Percentiles rank a stretch among this genome's conserved stretches.
phyloP scores from a whole-genome alignment of 2,329 filamentous ascomycete genomes.

The Pleomassaria siparia region DNA sequence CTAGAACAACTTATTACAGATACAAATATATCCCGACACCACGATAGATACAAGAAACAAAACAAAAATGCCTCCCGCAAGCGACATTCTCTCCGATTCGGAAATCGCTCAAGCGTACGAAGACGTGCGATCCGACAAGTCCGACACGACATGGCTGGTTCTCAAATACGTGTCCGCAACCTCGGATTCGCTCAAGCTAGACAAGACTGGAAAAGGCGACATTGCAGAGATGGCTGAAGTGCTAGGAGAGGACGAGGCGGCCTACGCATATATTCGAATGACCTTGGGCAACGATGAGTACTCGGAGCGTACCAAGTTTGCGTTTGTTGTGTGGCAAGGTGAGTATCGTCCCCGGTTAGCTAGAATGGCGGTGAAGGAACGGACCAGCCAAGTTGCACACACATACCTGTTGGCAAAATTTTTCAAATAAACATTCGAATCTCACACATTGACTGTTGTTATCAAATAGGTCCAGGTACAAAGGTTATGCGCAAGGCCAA shows the following conservation, averaged over 20 bases:
- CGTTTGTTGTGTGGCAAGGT: conserved; percentile 69
- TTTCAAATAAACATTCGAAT: too few species aligned
- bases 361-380: neutral
- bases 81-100: conserved; percentile 43
- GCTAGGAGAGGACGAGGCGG: conserved; percentile 62
- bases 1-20: neutral
- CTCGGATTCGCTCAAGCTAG: conserved; percentile 60
- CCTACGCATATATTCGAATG: conserved; percentile 61
- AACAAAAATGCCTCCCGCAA: conserved; percentile 28
- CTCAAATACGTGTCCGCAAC: conserved; percentile 60
- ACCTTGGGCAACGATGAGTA: conserved; percentile 73
- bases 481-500: conserved; percentile 71
- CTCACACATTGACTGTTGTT: neutral
- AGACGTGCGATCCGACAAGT: conserved; percentile 67
- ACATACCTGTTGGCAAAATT: too few species aligned
- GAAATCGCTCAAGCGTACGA: conserved; percentile 67
- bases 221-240: conserved; percentile 58
- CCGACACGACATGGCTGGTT: conserved; percentile 67
- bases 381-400: too few species aligned
- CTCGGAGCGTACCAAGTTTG: conserved; percentile 68
- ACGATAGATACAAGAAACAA: neutral
- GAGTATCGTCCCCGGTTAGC: conserved; percentile 32
- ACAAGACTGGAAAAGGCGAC: conserved; percentile 61
- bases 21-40: neutral
- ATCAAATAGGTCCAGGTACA: conserved; percentile 45